Base-by-base conservation (phyloP, 2,329 filamentous ascomycete species). In the Akanthomyces lecanii region DNA sequence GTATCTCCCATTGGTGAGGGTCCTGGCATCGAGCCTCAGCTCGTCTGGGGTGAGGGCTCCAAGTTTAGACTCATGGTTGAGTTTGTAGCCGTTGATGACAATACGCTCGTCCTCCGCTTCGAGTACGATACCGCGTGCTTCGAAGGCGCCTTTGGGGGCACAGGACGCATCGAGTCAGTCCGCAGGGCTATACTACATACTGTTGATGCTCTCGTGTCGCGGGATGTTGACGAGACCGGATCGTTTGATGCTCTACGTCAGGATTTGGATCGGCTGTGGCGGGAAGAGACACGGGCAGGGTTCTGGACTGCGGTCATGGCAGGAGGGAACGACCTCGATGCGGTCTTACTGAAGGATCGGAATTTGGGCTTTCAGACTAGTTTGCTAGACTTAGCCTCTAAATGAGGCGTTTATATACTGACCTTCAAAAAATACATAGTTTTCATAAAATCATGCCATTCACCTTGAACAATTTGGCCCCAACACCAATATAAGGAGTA, bases 51-150 rank as follows among this genome's bases (percentile, higher is more conserved):
- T 33, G 60, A 64, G 28, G 66, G 66, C 3, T 63, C 66, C 52
- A 68, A 68, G 58, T 68, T 68, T 51, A 53, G 47, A 51, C 45
- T 68, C 21, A 66, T 68, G 66, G 54, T 54, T 18, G 66, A 68
- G 63, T 68, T 64, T 47, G 56, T 58, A 44, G 64, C 64, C 4
- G n/a, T 50, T 16, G 30, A 55, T 14, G 53, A 64, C 16, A 65
- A 56, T 38, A 45, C 48, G 40, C 25, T 67, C 10, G 5, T 61
- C 2, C 42, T 67, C 5, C 25, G 66, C 0, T 30, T 67, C 18
- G 66, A 67, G 62, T 66, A 66, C 57, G 63, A 64, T 44, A 52
- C 62, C 5, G 16, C 47, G 12, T 50, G 47, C 23, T 50, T 50
- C 47, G 21, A 50, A 50, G 47, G 47, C 23, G 47, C 47, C 21